A percentile compares a stretch with the other conserved stretches of the same genome.
Conservation (phyloP, 2,329 filamentous ascomycete genomes). For the Cladosporium velox region DNA sequence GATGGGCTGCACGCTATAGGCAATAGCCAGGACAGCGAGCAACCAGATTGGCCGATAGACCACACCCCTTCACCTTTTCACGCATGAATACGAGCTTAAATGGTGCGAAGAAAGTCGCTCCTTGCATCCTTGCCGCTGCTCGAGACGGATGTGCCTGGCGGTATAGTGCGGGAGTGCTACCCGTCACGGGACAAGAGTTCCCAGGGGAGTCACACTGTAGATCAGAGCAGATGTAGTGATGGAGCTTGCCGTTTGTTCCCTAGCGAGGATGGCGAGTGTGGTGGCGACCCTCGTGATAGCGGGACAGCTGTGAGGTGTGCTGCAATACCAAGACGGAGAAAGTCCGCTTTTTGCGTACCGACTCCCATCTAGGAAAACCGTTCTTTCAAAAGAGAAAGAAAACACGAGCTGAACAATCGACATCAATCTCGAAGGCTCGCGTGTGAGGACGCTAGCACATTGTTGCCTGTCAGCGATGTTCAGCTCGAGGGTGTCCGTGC, state of each 20-base stretch:
- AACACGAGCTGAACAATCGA: not conserved
- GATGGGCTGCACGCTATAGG: constrained; percentile 2
- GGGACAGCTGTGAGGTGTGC: not conserved
- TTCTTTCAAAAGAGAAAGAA: not conserved
- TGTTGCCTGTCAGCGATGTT: not conserved
- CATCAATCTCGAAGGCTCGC: not conserved
- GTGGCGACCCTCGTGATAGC: not conserved
- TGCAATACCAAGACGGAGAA: not conserved
- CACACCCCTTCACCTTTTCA: not conserved
- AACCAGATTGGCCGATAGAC: not conserved
- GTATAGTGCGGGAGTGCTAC: not conserved
- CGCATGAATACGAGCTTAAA: constrained; percentile 13
- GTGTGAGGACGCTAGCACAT: not conserved
- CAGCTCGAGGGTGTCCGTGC: not conserved
- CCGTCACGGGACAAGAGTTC: not conserved
- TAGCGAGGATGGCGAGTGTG: not conserved
- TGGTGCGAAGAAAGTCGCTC: not conserved
- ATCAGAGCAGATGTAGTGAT: not conserved
- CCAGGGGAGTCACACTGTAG: not conserved
- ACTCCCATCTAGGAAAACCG: not conserved
- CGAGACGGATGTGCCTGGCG: not conserved
- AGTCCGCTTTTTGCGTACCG: not conserved
- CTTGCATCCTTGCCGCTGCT: not conserved
- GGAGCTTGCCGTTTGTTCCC: not conserved
- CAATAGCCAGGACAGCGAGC: not conserved